These are phyloP conservation scores for Maudiozyma pseudohumilis DNA, from an alignment of 805 yeast genomes.

Conservation along the genomic window DNA sequence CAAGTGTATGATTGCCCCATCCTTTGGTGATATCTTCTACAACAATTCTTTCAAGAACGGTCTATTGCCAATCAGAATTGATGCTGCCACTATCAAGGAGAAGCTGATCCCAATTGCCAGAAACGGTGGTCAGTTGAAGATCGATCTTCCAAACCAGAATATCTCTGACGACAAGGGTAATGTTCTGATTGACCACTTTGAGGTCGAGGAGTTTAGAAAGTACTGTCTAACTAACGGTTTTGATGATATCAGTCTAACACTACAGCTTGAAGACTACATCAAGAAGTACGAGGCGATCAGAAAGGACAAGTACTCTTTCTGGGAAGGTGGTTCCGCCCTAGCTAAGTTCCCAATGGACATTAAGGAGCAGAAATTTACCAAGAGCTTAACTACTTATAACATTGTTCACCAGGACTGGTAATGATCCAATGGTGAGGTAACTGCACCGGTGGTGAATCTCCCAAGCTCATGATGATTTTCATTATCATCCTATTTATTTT, in stretches of 20 bases:
- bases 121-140: constrained; percentile 55
- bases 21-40: constrained; percentile 96
- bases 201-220: constrained; percentile 84
- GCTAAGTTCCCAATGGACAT: constrained; percentile 28
- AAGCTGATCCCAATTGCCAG: constrained; percentile 76
- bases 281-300: constrained; percentile 65
- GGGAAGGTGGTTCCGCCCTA: constrained; percentile 77
- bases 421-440: too few species aligned
- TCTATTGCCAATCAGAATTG: constrained; percentile 83
- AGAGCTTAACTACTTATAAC: constrained; percentile 6
- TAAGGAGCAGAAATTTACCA: constrained; percentile 3
- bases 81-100: constrained; percentile 58
- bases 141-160: constrained; percentile 82
- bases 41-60: constrained; percentile 96
- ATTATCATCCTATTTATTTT: too few species aligned
- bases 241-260: constrained; percentile 92
- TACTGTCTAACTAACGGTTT: constrained; percentile 91
- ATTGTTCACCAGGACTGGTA: constrained; percentile 13
- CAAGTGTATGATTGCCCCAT: constrained; percentile 91
- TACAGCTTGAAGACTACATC: constrained; percentile 79
- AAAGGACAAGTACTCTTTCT: constrained; percentile 74
- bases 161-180: constrained; percentile 59
- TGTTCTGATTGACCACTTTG: constrained; percentile 72
- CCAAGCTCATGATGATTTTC: too few species aligned
- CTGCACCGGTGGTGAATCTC: too few species aligned